Evolutionary conservation across 257 asterid genomes (phyloP).

Genomic region (Primulina tabacum): DNA sequence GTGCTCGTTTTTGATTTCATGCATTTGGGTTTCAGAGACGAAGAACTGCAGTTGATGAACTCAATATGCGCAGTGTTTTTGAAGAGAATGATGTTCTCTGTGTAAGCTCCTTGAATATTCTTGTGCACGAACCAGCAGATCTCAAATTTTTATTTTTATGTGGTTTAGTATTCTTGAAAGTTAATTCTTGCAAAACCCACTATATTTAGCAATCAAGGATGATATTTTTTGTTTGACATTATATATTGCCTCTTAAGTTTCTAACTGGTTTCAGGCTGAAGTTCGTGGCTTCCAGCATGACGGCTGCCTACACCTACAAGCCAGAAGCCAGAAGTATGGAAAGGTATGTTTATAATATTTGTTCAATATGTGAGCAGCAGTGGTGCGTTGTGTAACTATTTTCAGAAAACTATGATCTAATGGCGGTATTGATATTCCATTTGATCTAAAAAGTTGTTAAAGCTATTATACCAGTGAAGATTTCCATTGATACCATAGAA

Average conservation of each 20-base stretch:
- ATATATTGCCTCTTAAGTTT: not conserved
- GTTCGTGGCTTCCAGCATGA: conserved; percentile 94
- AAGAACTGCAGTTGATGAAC: conserved; percentile 90
- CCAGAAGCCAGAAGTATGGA: conserved; percentile 95
- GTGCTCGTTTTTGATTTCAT: not conserved
- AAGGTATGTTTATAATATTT: conserved; percentile 48
- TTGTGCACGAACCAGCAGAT: conserved; percentile 3
- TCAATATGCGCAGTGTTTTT: conserved; percentile 89
- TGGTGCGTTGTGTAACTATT: not conserved
- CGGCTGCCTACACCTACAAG: conserved; percentile 85
- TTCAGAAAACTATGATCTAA: not conserved
- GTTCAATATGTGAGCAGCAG: not conserved
- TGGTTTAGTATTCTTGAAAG: not conserved
- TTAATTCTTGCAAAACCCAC: not conserved
- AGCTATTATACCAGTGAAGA: too few species aligned
- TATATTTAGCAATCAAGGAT: not conserved
- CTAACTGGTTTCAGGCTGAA: conserved; percentile 59
- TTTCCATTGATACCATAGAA: too few species aligned
- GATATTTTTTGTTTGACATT: conserved; percentile 2
- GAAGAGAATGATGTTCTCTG: conserved; percentile 91
- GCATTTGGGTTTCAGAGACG: conserved; percentile 62
- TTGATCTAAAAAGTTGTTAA: not conserved
- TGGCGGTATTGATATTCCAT: not conserved
- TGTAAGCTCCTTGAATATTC: conserved; percentile 47
- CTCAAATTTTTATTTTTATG: not conserved